These are phyloP conservation scores for Nemania sp. DNA, from an alignment of 2,329 filamentous ascomycete species.

Conservation along the genomic window DNA sequence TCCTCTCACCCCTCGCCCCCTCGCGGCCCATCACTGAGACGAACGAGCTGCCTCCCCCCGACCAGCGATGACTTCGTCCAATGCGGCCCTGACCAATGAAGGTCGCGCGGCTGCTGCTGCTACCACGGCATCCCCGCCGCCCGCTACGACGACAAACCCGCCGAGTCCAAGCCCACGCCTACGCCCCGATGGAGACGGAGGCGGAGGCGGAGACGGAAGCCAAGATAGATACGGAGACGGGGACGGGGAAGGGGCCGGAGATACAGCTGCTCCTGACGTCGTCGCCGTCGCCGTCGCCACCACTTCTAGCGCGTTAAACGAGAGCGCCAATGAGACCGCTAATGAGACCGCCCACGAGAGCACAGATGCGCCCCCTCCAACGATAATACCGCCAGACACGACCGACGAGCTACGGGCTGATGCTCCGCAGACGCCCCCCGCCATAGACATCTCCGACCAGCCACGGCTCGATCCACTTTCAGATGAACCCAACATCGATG, in stretches of 20 bases:
- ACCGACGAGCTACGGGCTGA: neutral
- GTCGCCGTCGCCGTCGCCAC: constrained; percentile 6
- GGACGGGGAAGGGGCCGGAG: neutral
- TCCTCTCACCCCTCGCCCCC: constrained; percentile 2
- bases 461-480: neutral
- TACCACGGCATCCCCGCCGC: constrained; percentile 20
- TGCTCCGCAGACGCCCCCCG: neutral
- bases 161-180: constrained; percentile 14
- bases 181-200: neutral
- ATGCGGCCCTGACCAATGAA: constrained; percentile 46
- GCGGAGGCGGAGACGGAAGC: neutral
- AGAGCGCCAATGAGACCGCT: constrained; percentile 9
- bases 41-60: constrained; percentile 58
- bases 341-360: constrained; percentile 22
- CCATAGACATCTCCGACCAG: constrained; percentile 7
- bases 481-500: constrained; percentile 26
- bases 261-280: constrained; percentile 10
- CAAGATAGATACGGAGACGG: neutral
- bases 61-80: constrained; percentile 67
- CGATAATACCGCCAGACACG: neutral
- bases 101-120: constrained; percentile 20
- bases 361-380: constrained; percentile 30
- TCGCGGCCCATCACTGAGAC: constrained; percentile 44
- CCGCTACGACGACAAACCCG: constrained; percentile 6
- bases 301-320: constrained; percentile 12